These are phyloP conservation scores for Sugiyamaella novakii DNA, from an alignment of 1,139 yeast species.

Conservation along the genomic window DNA sequence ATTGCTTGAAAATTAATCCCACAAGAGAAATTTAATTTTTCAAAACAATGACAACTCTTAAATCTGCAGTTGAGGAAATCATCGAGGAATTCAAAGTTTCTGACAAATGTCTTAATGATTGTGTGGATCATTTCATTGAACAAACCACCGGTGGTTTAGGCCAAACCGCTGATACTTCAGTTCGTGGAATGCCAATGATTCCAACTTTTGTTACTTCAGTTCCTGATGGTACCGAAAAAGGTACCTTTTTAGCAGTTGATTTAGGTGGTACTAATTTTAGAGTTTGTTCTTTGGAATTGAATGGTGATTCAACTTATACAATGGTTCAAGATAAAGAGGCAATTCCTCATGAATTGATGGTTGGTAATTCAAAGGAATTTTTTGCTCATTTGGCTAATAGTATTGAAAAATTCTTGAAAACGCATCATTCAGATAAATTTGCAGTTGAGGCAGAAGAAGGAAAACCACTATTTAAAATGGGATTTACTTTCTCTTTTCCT, in stretches of 20 bases:
- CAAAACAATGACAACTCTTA: slow-evolving; percentile 18
- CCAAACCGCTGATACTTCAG: slow-evolving; percentile 42
- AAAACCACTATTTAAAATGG: slow-evolving; percentile 56
- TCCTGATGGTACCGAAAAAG: slow-evolving; percentile 81
- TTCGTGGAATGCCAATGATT: slow-evolving; percentile 76
- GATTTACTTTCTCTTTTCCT: slow-evolving; percentile 93
- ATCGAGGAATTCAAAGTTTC: slow-evolving; percentile 58
- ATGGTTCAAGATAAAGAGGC: slow-evolving; percentile 71
- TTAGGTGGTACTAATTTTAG: slow-evolving; percentile 88
- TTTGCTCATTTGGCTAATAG: slow-evolving; percentile 75
- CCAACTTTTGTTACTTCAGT: slow-evolving; percentile 80
- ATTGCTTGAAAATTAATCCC: no score
- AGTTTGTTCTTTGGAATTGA: slow-evolving; percentile 77
- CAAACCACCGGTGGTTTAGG: slow-evolving; percentile 65
- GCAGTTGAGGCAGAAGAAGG: slow-evolving; percentile 32
- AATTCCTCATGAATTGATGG: slow-evolving; percentile 74
- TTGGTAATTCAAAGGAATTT: slow-evolving; percentile 56
- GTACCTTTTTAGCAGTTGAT: slow-evolving; percentile 80
- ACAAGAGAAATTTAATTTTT: no score
- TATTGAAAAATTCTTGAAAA: slow-evolving; percentile 60
- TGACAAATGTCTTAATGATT: slow-evolving; percentile 52
- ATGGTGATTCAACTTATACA: slow-evolving; percentile 77
- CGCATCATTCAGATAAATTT: slow-evolving; percentile 53
- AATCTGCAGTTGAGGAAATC: slow-evolving; percentile 49
- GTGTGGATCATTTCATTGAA: slow-evolving; percentile 65